Evolutionary conservation across 768 basidiomycete genomes (phyloP).

Genomic region (Lactifluus piperatus): DNA sequence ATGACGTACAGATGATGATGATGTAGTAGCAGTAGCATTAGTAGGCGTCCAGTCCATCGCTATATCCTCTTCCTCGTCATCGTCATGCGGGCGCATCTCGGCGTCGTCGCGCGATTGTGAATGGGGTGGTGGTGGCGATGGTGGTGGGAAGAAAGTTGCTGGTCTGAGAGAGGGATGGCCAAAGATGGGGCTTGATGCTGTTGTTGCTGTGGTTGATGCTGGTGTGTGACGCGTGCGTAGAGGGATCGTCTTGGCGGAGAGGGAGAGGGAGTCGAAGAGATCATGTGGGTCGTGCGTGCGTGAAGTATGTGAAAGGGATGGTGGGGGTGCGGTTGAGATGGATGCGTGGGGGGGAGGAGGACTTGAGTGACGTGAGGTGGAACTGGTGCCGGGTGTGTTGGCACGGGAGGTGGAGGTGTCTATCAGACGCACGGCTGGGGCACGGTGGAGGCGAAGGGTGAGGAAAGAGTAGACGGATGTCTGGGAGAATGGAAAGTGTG

Average conservation of each 20-base stretch:
- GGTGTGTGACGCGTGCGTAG: slow-evolving; percentile 21
- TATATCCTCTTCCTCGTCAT: slow-evolving; percentile 26
- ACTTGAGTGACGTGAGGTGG: slow-evolving; percentile 34
- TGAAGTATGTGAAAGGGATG: slow-evolving; percentile 13
- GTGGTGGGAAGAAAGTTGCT: slow-evolving; percentile 23
- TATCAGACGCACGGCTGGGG: slow-evolving; percentile 63
- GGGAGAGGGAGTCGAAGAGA: slow-evolving; percentile 44
- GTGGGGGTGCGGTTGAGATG: neutral
- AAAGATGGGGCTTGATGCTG: slow-evolving; percentile 44
- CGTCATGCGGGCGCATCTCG: slow-evolving; percentile 24
- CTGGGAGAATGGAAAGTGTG: slow-evolving; percentile 29
- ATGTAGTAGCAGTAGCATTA: too few relatives aligned
- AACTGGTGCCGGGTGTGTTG: slow-evolving; percentile 16
- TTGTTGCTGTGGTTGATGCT: neutral
- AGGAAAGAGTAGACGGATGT: slow-evolving; percentile 42
- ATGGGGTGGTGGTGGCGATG: neutral
- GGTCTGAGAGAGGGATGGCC: slow-evolving; percentile 55
- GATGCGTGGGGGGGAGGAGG: slow-evolving; percentile 25
- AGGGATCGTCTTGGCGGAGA: slow-evolving; percentile 57
- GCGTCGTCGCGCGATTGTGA: slow-evolving; percentile 22
- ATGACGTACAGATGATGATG: neutral
- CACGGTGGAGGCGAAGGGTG: slow-evolving; percentile 54
- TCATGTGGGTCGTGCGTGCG: slow-evolving; percentile 38
- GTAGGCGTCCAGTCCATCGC: slow-evolving; percentile 70
- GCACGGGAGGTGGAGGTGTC: slow-evolving; percentile 40